These are phyloP conservation scores for Endoconidiophora polonica DNA, from an alignment of 2,329 filamentous ascomycete species.

Conservation along the genomic window DNA sequence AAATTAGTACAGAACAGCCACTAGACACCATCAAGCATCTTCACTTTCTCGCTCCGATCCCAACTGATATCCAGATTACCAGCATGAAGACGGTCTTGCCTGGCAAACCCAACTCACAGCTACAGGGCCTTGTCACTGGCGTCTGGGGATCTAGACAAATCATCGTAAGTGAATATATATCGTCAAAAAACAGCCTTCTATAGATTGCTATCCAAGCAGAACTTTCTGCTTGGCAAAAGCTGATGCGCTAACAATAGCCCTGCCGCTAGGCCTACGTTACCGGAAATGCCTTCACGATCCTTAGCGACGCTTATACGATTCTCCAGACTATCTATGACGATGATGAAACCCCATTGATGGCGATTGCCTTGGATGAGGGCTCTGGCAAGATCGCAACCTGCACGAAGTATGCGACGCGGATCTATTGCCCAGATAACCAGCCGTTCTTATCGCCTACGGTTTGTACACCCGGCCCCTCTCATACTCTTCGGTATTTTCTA, in stretches of 20 bases:
- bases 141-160: slow-evolving; percentile 57
- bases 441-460: slow-evolving; percentile 4
- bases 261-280: slow-evolving; percentile 62
- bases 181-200: background rate
- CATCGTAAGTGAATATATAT: slow-evolving; percentile 36
- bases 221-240: background rate
- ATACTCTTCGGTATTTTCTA: background rate
- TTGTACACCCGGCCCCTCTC: background rate
- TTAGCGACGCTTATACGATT: slow-evolving; percentile 56
- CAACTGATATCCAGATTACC: slow-evolving; percentile 12
- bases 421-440: slow-evolving; percentile 53
- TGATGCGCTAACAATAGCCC: background rate
- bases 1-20: no score
- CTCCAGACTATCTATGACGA: slow-evolving; percentile 86
- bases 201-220: background rate
- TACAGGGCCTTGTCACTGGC: slow-evolving; percentile 60
- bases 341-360: slow-evolving; percentile 49
- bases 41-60: background rate
- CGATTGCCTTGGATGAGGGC: slow-evolving; percentile 63
- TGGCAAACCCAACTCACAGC: slow-evolving; percentile 59
- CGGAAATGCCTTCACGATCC: slow-evolving; percentile 71
- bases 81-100: slow-evolving; percentile 67
- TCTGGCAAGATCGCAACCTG: slow-evolving; percentile 75
- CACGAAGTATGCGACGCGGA: slow-evolving; percentile 46
- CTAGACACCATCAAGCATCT: no score